Evolutionary conservation across 2,329 filamentous ascomycete species (phyloP).

Genomic region (Sclerotinia spermophila): DNA sequence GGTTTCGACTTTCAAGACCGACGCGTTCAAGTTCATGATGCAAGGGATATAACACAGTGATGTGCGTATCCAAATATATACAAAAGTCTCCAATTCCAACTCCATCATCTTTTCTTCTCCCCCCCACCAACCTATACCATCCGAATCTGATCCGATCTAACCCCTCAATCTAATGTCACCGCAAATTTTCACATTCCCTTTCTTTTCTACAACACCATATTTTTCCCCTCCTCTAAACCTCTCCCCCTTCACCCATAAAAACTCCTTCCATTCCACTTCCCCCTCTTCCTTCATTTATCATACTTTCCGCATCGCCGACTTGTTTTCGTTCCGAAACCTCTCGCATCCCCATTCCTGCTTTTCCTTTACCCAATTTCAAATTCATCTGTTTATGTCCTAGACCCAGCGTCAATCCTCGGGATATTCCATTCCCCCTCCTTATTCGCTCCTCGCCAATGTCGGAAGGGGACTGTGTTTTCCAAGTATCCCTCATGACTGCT

Average conservation of each 20-base stretch:
- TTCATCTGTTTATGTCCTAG: slow-evolving; percentile 53
- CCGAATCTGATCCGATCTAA: background rate
- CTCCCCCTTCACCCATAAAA: slow-evolving; percentile 36
- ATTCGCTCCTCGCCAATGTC: background rate
- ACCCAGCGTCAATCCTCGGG: slow-evolving; percentile 61
- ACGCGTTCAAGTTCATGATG: background rate
- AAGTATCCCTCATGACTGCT: slow-evolving; percentile 73
- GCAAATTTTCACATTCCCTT: background rate
- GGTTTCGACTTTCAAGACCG: background rate
- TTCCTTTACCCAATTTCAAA: slow-evolving; percentile 62
- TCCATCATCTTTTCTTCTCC: background rate
- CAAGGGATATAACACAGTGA: background rate
- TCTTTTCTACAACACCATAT: background rate
- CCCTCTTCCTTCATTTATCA: slow-evolving; percentile 54
- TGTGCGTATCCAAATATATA: slow-evolving; percentile 9
- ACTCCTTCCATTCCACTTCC: slow-evolving; percentile 34
- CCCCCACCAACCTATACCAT: background rate
- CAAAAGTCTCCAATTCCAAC: background rate
- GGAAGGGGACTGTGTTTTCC: background rate
- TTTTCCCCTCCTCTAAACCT: slow-evolving; percentile 29
- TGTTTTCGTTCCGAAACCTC: slow-evolving; percentile 86
- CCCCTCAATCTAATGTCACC: background rate
- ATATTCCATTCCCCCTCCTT: slow-evolving; percentile 46
- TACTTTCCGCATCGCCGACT: slow-evolving; percentile 80
- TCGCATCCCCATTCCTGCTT: slow-evolving; percentile 37